Percentiles rank a stretch among this genome's conserved stretches.
These are phyloP conservation scores for Starmera dryadoides DNA, from an alignment of 805 yeast species.

Conservation along the genomic window DNA sequence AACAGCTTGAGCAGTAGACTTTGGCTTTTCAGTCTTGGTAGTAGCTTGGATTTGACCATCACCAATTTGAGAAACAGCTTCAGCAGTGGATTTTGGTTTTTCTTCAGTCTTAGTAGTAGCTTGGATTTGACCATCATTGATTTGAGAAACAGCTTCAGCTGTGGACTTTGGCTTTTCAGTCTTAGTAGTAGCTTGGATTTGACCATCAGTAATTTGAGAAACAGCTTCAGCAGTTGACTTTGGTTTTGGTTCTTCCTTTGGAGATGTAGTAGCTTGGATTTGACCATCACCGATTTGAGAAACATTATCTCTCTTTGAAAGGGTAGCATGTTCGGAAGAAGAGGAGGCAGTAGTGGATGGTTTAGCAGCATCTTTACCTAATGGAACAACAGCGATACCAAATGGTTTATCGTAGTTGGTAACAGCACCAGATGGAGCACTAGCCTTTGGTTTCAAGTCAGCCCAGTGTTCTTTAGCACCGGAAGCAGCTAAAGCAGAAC, in stretches of 20 bases:
- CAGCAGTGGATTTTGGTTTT: slow-evolving; percentile 20
- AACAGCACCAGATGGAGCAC: slow-evolving; percentile 22
- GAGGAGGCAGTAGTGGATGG: slow-evolving; percentile 12
- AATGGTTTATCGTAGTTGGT: slow-evolving; percentile 24
- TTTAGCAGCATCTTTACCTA: slow-evolving; percentile 5
- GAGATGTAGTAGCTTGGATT: slow-evolving; percentile 16
- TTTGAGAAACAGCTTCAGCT: slow-evolving; percentile 31
- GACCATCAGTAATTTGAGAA: slow-evolving; percentile 17
- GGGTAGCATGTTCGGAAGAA: too few species aligned
- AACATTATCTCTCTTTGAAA: slow-evolving; percentile 12
- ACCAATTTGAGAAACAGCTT: slow-evolving; percentile 16
- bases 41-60: slow-evolving; percentile 12
- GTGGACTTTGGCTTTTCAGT: slow-evolving; percentile 30
- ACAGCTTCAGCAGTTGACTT: slow-evolving; percentile 41
- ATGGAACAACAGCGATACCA: slow-evolving; percentile 29
- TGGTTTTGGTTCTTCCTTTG: slow-evolving; percentile 25
- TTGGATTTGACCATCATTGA: slow-evolving; percentile 30
- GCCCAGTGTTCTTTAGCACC: slow-evolving; percentile 43
- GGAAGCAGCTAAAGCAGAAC: slow-evolving; percentile 49
- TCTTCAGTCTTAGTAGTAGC: slow-evolving; percentile 16
- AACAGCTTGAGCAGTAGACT: slow-evolving; percentile 31
- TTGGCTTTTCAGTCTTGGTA: too few species aligned
- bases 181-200: slow-evolving; percentile 12
- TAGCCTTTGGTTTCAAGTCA: slow-evolving; percentile 26
- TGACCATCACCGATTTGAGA: slow-evolving; percentile 16